Evolutionary conservation across 768 basidiomycete species (phyloP).

Genomic region (Favolaschia claudopus): DNA sequence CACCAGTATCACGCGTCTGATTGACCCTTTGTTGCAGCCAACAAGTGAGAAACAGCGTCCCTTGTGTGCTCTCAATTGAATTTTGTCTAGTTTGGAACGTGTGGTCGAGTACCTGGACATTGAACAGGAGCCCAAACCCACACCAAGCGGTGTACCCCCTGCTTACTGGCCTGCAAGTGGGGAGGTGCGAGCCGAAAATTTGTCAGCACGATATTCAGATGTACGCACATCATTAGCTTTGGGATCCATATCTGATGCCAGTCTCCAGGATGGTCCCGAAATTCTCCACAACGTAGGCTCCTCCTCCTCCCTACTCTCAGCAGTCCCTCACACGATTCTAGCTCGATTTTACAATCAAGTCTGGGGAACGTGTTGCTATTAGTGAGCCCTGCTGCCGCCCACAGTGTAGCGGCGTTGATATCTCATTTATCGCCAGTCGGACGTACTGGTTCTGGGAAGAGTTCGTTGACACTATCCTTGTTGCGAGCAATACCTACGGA

Average conservation of each 20-base stretch:
- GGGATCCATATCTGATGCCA: background rate
- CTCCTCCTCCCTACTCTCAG: conserved; percentile 23
- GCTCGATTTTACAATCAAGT: conserved; percentile 42
- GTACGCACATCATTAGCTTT: background rate
- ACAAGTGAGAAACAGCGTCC: background rate
- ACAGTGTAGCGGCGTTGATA: background rate
- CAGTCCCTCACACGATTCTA: background rate
- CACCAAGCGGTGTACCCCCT: conserved; percentile 54
- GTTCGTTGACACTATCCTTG: conserved; percentile 59
- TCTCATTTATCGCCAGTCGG: conserved; percentile 59
- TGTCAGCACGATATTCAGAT: conserved; percentile 56
- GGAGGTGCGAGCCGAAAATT: conserved; percentile 55
- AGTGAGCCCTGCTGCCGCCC: conserved; percentile 32
- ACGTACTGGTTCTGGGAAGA: conserved; percentile 66
- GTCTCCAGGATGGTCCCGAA: conserved; percentile 53
- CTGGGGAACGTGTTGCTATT: conserved; percentile 66
- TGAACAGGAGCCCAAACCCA: conserved; percentile 54
- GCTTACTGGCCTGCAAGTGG: conserved; percentile 73
- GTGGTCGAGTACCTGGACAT: conserved; percentile 63
- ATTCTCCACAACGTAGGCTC: conserved; percentile 62
- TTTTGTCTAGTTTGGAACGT: conserved; percentile 47
- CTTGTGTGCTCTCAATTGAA: background rate
- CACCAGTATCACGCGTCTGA: too few relatives aligned
- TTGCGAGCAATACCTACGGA: conserved; percentile 62
- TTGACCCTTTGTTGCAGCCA: conserved; percentile 2